These are phyloP conservation scores for Rhizopus delemar DNA, from an alignment of 371 early-diverging fungal genomes.

Conservation along the genomic window DNA sequence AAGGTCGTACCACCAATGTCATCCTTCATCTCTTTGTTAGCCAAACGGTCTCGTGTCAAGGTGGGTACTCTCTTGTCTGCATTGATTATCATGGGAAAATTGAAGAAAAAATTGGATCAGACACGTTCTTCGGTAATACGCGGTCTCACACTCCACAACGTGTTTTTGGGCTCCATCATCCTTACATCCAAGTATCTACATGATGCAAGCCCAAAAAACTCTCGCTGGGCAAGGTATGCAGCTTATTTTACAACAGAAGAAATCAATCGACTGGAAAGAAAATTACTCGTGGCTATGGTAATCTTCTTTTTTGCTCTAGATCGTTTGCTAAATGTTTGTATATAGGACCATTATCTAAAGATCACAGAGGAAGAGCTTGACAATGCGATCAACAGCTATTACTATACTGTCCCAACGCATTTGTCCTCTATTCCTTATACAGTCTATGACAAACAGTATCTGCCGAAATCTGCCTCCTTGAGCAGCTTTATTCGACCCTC, in stretches of 20 bases:
- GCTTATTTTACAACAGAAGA: conserved; percentile 70
- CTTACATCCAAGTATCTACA: conserved; percentile 72
- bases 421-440: conserved; percentile 59
- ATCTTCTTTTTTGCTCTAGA: background rate
- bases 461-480: background rate
- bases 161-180: conserved; percentile 76
- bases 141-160: conserved; percentile 54
- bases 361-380: conserved; percentile 1
- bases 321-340: background rate
- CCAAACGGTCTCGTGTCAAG: conserved; percentile 54
- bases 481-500: background rate
- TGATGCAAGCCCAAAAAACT: conserved; percentile 78
- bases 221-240: conserved; percentile 77
- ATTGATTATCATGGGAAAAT: conserved; percentile 59
- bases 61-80: conserved; percentile 65
- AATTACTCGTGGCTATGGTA: conserved; percentile 70
- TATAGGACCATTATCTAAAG: background rate
- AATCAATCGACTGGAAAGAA: conserved; percentile 81
- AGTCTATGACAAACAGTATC: conserved; percentile 51
- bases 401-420: background rate
- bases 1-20: conserved; percentile 41
- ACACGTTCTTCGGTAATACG: background rate
- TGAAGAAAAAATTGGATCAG: conserved; percentile 50
- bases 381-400: background rate
- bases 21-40: conserved; percentile 57